Conservation (phyloP, 345 rosid species). For the Pseudoturritis turrita region DNA sequence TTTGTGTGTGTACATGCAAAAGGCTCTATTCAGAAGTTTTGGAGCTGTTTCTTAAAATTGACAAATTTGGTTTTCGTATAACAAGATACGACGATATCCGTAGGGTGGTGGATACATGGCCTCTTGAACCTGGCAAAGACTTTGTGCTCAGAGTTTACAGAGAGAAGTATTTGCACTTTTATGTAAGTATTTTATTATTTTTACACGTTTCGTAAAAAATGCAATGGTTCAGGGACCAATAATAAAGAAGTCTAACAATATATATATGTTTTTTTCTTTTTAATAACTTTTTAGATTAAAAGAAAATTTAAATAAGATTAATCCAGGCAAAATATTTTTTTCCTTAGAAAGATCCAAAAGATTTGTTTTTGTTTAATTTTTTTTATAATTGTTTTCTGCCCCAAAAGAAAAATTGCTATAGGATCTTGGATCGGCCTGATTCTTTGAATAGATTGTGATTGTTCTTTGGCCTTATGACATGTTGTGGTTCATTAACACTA, state of each 20-base stretch:
- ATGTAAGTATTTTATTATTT: neutral
- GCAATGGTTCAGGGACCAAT: neutral
- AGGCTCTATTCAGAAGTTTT: neutral
- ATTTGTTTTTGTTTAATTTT: neutral
- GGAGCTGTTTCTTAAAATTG: neutral
- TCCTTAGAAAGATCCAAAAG: neutral
- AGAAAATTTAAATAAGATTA: too few relatives aligned
- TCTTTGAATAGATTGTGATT: too few relatives aligned
- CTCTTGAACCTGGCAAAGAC: slow-evolving; percentile 4
- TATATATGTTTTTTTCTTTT: too few relatives aligned
- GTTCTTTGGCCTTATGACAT: too few relatives aligned
- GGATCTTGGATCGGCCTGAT: too few relatives aligned
- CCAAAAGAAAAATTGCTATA: too few relatives aligned
- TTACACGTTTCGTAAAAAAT: neutral
- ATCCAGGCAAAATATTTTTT: neutral
- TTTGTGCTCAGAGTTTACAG: neutral
- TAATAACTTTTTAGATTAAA: too few relatives aligned
- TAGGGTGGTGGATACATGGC: neutral
- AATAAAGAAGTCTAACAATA: neutral
- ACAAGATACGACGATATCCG: neutral
- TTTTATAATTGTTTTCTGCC: neutral
- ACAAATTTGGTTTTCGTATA: neutral
- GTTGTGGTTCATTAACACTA: too few relatives aligned
- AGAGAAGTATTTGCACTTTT: neutral
- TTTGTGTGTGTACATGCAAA: neutral